These are phyloP conservation scores for Aspergillus sp. DNA, from an alignment of 2,329 filamentous ascomycete species.

Conservation along the genomic window DNA sequence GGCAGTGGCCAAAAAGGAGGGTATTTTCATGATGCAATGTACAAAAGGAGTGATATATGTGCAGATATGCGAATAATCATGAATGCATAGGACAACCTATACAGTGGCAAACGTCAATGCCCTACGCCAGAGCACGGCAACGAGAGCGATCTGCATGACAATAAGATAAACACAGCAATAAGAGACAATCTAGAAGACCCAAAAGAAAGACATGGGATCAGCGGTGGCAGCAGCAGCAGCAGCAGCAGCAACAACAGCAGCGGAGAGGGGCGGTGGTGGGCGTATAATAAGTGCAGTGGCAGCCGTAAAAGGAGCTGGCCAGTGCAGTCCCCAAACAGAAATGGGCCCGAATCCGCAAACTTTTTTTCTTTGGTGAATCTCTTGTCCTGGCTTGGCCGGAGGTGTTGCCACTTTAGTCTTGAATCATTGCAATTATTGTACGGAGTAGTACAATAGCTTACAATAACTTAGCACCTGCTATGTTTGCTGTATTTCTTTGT, in stretches of 20 bases:
- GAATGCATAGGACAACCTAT: too few species aligned
- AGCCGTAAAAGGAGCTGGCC: background rate
- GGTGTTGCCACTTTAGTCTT: too few species aligned
- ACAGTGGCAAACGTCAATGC: background rate
- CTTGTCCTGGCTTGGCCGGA: too few species aligned
- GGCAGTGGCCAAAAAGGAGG: background rate
- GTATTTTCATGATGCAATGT: background rate
- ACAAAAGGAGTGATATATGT: background rate
- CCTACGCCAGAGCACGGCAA: background rate
- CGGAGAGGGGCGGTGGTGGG: too few species aligned
- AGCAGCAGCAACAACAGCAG: too few species aligned
- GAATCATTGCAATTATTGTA: too few species aligned
- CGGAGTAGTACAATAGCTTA: too few species aligned
- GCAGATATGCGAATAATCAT: too few species aligned
- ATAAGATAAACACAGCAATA: background rate
- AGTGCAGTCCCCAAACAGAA: background rate
- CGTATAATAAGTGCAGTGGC: background rate
- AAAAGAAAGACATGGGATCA: background rate
- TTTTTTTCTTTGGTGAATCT: background rate
- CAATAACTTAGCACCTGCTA: too few species aligned
- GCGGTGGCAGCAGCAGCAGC: too few species aligned
- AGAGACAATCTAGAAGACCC: background rate
- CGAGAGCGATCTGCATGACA: background rate
- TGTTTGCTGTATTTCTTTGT: too few species aligned
- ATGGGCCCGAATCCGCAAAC: background rate